phyloP scores from a whole-genome alignment of 495 filamentous ascomycete species.

The Aspergillus olivimuriae region DNA sequence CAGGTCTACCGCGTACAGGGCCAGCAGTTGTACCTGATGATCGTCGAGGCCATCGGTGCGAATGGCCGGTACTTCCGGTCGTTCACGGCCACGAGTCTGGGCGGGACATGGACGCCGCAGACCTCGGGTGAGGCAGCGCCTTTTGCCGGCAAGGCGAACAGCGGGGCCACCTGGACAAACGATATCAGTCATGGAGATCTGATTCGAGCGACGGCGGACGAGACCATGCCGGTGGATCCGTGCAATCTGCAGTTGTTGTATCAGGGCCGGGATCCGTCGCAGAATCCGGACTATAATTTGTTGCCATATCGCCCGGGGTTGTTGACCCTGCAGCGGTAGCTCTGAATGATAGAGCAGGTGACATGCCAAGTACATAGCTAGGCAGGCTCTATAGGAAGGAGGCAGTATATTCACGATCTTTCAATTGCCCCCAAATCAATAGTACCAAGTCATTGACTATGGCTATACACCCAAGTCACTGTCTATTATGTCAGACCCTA shows the following conservation, averaged over 20 bases:
- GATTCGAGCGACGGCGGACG: slow-evolving; percentile 45
- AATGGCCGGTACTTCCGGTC: slow-evolving; percentile 60
- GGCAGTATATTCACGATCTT: no score
- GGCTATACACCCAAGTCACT: no score
- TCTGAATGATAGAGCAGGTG: no score
- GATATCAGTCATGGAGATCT: slow-evolving; percentile 60
- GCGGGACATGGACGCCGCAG: slow-evolving; percentile 48
- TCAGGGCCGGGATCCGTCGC: slow-evolving; percentile 39
- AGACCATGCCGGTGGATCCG: slow-evolving; percentile 50
- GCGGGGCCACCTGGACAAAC: slow-evolving; percentile 55
- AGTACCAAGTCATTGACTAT: no score
- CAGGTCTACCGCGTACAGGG: slow-evolving; percentile 54
- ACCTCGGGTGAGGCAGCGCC: slow-evolving; percentile 44
- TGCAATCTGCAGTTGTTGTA: slow-evolving; percentile 57
- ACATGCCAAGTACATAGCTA: no score
- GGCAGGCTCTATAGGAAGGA: no score
- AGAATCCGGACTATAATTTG: slow-evolving; percentile 28
- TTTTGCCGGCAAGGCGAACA: slow-evolving; percentile 59
- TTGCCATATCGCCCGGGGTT: slow-evolving; percentile 48
- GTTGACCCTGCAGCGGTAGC: slow-evolving; percentile 35
- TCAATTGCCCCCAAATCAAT: no score
- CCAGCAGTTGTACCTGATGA: slow-evolving; percentile 52
- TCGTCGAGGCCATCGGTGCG: slow-evolving; percentile 54
- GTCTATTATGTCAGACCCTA: no score
- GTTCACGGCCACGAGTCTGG: slow-evolving; percentile 48